phyloP scores from a whole-genome alignment of 1,284 basidiomycete species.

The Puccinia sorghi region DNA sequence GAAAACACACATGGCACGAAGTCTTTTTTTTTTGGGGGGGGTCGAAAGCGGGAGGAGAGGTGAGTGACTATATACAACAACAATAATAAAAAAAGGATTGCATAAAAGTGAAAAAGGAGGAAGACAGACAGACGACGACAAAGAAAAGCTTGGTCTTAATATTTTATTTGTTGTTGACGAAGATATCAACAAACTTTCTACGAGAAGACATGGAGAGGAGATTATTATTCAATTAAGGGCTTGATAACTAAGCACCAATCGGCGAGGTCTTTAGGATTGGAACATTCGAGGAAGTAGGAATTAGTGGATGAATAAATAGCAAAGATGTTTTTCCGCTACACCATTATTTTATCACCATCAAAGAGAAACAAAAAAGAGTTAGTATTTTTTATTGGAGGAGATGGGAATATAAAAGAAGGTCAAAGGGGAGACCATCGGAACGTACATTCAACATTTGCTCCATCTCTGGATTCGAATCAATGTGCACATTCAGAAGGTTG shows the following conservation, averaged over 20 bases:
- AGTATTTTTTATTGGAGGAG: too few relatives aligned
- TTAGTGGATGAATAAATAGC: slow-evolving; percentile 50
- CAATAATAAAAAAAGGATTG: too few relatives aligned
- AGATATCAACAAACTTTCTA: too few relatives aligned
- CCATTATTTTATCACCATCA: neutral
- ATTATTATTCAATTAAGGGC: slow-evolving; percentile 24
- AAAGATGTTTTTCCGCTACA: slow-evolving; percentile 47
- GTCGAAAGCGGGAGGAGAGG: too few relatives aligned
- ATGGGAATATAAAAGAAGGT: neutral
- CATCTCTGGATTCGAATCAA: slow-evolving; percentile 82
- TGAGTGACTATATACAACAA: too few relatives aligned
- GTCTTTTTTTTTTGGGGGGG: too few relatives aligned
- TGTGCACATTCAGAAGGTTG: slow-evolving; percentile 77
- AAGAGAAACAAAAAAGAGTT: neutral
- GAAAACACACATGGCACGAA: too few relatives aligned
- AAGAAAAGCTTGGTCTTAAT: too few relatives aligned
- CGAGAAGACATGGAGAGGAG: too few relatives aligned
- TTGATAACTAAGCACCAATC: slow-evolving; percentile 44
- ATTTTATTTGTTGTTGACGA: too few relatives aligned
- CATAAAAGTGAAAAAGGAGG: too few relatives aligned
- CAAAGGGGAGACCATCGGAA: neutral
- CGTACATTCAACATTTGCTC: slow-evolving; percentile 76
- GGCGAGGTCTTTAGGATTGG: slow-evolving; percentile 22
- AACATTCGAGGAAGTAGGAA: slow-evolving; percentile 47
- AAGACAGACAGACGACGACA: too few relatives aligned